Evolutionary conservation across 176 grass and related monocot genomes (phyloP).

Genomic region (Oryza meyeriana): DNA sequence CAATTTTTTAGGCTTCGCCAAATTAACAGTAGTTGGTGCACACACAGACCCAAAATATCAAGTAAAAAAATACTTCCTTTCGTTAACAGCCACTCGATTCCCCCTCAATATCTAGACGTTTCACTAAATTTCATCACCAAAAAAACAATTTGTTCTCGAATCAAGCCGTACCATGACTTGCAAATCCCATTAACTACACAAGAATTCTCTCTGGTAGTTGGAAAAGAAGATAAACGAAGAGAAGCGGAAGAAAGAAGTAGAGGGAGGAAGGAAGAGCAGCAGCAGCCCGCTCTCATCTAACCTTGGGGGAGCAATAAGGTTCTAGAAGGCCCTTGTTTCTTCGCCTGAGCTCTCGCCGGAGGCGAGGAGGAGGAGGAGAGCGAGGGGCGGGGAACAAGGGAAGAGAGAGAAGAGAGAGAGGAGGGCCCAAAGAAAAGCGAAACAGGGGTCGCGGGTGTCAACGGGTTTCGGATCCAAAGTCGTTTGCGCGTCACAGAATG

Average conservation of each 20-base stretch:
- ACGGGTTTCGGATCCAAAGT: slow-evolving; percentile 9
- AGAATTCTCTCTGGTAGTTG: background rate
- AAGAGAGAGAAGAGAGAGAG: background rate
- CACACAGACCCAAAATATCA: background rate
- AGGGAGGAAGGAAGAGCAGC: background rate
- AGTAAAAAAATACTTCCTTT: background rate
- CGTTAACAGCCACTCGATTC: background rate
- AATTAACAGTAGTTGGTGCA: background rate
- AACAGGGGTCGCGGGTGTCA: background rate
- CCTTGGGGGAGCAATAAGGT: background rate
- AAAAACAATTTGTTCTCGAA: background rate
- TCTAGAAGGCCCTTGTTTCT: background rate
- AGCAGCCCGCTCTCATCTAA: slow-evolving; percentile 35
- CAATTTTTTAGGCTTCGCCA: background rate
- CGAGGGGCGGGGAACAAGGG: background rate
- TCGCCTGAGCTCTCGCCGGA: slow-evolving; percentile 32
- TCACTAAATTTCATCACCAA: background rate
- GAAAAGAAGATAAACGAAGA: background rate
- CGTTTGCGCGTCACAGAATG: slow-evolving; percentile 32
- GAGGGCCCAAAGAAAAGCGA: slow-evolving; percentile 22
- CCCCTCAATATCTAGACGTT: background rate
- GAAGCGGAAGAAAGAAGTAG: background rate
- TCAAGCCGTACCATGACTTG: background rate
- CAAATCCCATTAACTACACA: background rate
- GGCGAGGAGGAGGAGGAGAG: background rate